These are phyloP conservation scores for Aspergillus hiratsukae DNA, from an alignment of 2,329 filamentous ascomycete genomes.

Conservation along the genomic window DNA sequence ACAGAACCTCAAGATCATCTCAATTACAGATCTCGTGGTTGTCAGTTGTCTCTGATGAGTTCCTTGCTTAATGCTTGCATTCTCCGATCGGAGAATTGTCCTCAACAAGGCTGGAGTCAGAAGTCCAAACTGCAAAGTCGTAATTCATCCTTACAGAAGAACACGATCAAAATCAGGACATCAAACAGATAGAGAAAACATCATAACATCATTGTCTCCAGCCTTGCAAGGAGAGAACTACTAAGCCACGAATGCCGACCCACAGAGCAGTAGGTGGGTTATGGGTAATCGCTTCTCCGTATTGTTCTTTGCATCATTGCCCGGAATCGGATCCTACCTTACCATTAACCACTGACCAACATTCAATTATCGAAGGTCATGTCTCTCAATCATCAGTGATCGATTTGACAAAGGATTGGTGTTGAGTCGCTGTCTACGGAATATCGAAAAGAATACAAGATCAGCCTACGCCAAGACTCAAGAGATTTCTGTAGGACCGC, in stretches of 20 bases:
- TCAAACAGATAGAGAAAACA: too few species aligned
- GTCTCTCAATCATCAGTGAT: neutral
- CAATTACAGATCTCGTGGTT: neutral
- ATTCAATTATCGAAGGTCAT: neutral
- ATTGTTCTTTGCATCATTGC: neutral
- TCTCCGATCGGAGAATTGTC: neutral
- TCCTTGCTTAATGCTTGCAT: neutral
- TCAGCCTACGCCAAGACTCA: too few species aligned
- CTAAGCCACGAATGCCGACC: neutral
- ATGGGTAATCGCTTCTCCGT: too few species aligned
- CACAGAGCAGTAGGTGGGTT: neutral
- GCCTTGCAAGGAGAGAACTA: neutral
- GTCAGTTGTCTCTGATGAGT: neutral
- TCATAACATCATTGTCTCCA: too few species aligned
- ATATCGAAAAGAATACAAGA: too few species aligned
- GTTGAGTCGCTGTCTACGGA: neutral
- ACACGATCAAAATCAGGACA: too few species aligned
- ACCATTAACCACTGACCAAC: neutral
- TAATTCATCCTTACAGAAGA: too few species aligned
- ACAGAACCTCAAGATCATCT: neutral
- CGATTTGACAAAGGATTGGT: neutral
- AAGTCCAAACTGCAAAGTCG: too few species aligned
- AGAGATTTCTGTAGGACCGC: neutral
- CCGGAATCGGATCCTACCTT: neutral
- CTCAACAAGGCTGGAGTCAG: too few species aligned